Percentiles rank a stretch among this genome's conserved stretches.
These are phyloP conservation scores for Venturia aucupariae DNA, from an alignment of 2,329 filamentous ascomycete species.

Conservation along the genomic window DNA sequence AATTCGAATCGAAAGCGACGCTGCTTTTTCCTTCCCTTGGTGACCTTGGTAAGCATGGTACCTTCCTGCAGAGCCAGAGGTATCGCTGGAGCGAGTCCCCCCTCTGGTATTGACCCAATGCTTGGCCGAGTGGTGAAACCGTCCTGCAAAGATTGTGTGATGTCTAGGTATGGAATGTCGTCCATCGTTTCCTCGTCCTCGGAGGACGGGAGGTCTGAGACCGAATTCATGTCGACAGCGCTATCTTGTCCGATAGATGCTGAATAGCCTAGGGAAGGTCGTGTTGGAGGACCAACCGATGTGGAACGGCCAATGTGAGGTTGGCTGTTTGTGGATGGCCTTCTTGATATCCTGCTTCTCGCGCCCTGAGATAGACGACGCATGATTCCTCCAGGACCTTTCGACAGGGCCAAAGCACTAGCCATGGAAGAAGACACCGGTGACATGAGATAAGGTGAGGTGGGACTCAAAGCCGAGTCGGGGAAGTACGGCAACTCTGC, in stretches of 20 bases:
- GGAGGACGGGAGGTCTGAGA: slow-evolving; percentile 38
- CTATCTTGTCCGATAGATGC: slow-evolving; percentile 23
- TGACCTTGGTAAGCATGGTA: slow-evolving; percentile 70
- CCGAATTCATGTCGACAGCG: slow-evolving; percentile 38
- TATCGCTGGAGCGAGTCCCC: slow-evolving; percentile 58
- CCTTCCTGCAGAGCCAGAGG: slow-evolving; percentile 70
- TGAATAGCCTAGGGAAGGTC: neutral
- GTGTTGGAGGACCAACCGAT: slow-evolving; percentile 62
- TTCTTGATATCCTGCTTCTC: slow-evolving; percentile 59
- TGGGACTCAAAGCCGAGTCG: slow-evolving; percentile 58
- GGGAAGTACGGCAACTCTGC: slow-evolving; percentile 57
- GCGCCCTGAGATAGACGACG: slow-evolving; percentile 77
- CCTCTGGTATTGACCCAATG: slow-evolving; percentile 13
- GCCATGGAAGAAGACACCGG: slow-evolving; percentile 47
- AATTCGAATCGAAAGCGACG: slow-evolving; percentile 74
- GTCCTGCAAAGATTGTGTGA: slow-evolving; percentile 19
- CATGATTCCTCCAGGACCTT: slow-evolving; percentile 61
- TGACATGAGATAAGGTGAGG: slow-evolving; percentile 30
- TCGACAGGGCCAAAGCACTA: slow-evolving; percentile 48
- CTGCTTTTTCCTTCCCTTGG: slow-evolving; percentile 65
- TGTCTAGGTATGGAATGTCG: slow-evolving; percentile 18
- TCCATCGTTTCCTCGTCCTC: slow-evolving; percentile 45
- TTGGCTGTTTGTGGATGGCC: slow-evolving; percentile 60
- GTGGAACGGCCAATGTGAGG: slow-evolving; percentile 61
- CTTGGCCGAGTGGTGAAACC: slow-evolving; percentile 26